Base-by-base conservation (phyloP, 352 stramenopile genomes). In the Globisporangium rhizosaccharum region DNA sequence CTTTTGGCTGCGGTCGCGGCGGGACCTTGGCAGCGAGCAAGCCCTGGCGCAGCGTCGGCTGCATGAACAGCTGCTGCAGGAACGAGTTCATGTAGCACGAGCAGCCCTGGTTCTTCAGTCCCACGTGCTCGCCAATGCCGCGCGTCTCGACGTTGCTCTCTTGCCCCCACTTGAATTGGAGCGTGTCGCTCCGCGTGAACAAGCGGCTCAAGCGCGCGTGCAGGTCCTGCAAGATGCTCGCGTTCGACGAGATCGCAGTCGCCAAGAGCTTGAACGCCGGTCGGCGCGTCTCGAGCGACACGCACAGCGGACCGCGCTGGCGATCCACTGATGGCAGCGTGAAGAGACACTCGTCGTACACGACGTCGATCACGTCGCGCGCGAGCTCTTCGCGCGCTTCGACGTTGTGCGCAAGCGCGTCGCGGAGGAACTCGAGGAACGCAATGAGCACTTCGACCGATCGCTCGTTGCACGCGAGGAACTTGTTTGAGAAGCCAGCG, bases 81-180 rank as follows among this genome's bases (percentile, higher is more conserved):
- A 99, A 92, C 1, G 95, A 99, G 68, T 99, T 99, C 93, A 99
- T 99, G 82, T 99, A 99, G 80, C 97, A 99, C 10, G 97, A 99
- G 69, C 96, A 99, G 51, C 97, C 97, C 66, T 99, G 96, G 67
- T 99, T 99, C 71, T 98, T 98, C 0, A 99, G 73, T 2, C 97
- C 97, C 15, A 96, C 91, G 49, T 94, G 76, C 50, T 96, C 86
- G 10, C 80, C 86, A 42, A 77, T 92, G 12, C 81, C 82, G 30
- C 86, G 76, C 9, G 84, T 89, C 64, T 93, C 83, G 25, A 93
- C 75, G 56, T 88, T 88, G 44, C 73, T 88, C 56, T 96, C 84
- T 71, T 94, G 86, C 7, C 79, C 82, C 86, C 86, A 96, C 52
- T 88, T 90, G 17, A 72, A 71, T 15, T 82, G 71, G 45, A 89